These are phyloP conservation scores for Boletus reticuloceps DNA, from an alignment of 768 basidiomycete genomes.

Conservation along the genomic window DNA sequence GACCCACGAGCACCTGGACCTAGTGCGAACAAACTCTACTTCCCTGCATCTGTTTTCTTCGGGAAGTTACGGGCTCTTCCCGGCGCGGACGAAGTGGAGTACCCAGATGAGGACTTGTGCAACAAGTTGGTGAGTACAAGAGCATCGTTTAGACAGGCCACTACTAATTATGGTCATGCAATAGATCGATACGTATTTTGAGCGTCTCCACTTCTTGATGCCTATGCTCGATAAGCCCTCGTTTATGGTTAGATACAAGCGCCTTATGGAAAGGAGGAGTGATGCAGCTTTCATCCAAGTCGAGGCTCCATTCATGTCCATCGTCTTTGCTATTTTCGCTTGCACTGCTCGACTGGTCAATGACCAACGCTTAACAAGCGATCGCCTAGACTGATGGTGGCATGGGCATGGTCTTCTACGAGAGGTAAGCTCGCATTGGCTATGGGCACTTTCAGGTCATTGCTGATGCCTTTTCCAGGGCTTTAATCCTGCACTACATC, in stretches of 20 bases:
- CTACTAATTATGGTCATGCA: slow-evolving; percentile 23
- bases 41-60: slow-evolving; percentile 84
- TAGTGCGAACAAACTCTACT: slow-evolving; percentile 82
- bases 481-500: slow-evolving; percentile 89
- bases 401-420: slow-evolving; percentile 88
- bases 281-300: slow-evolving; percentile 52
- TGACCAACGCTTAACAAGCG: slow-evolving; percentile 63
- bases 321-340: slow-evolving; percentile 89
- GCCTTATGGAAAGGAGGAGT: slow-evolving; percentile 67
- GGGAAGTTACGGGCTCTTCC: slow-evolving; percentile 83
- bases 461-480: slow-evolving; percentile 42
- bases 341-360: slow-evolving; percentile 78
- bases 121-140: slow-evolving; percentile 71
- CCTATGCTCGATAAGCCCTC: slow-evolving; percentile 85
- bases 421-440: slow-evolving; percentile 53
- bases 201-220: slow-evolving; percentile 83
- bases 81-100: slow-evolving; percentile 83
- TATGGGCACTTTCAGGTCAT: not conserved
- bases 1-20: slow-evolving; percentile 77
- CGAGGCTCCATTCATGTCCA: slow-evolving; percentile 74
- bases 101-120: slow-evolving; percentile 78
- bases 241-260: slow-evolving; percentile 69
- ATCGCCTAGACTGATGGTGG: slow-evolving; percentile 72
- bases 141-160: slow-evolving; percentile 11
- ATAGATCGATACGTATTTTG: slow-evolving; percentile 85